Evolutionary conservation across 2,329 filamentous ascomycete species (phyloP), one percentile per base, ranked within the genome.

Genomic region (Aspergillus clavatus): DNA sequence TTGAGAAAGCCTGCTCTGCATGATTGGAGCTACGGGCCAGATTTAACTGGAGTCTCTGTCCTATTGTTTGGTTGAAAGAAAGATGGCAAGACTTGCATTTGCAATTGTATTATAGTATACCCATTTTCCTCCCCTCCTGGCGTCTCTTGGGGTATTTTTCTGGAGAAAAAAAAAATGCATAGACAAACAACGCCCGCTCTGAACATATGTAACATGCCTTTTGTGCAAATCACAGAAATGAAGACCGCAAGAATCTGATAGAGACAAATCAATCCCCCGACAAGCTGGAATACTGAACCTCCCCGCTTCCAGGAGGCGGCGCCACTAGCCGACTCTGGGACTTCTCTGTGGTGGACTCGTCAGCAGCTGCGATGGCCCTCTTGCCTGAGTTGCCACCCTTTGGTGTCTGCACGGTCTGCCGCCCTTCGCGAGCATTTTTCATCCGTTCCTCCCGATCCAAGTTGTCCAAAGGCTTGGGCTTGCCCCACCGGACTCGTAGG

Each of bases 401-500:
- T 50, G 67, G 70, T 44, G 66, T 73, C 36, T 64, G 76, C 51
- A 77, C 80, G 1, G 78, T 77, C 12, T 77, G 76, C 38, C 87
- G 73, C 2, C 86, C 91, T 59, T 94, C 89, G 27, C 83, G 80
- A 18, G 90, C 82, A 74, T 95, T 89, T 60, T 86, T 80, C 54
- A 85, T 77, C 35, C 91, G 80, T 65, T 95, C 81, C 43, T 96
- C 89, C 50, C 85, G 84, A 52, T 95, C 87, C 82, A 97, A 86
- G 19, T 82, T 94, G 45, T 95, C 93, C 45, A 98, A 77, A 1
- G 91, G 86, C 72, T 89, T 93, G 12, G 94, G 91, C 63, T 87
- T 85, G 12, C 90, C 91, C 93, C 93, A 98, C 52, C 89, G 84
- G 14, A 98, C 83, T 24, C 91, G 78, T 49, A 98, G 69, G 0